Evolutionary conservation across 306 rosid genomes (phyloP).

Genomic region (Vigna hirtella): DNA sequence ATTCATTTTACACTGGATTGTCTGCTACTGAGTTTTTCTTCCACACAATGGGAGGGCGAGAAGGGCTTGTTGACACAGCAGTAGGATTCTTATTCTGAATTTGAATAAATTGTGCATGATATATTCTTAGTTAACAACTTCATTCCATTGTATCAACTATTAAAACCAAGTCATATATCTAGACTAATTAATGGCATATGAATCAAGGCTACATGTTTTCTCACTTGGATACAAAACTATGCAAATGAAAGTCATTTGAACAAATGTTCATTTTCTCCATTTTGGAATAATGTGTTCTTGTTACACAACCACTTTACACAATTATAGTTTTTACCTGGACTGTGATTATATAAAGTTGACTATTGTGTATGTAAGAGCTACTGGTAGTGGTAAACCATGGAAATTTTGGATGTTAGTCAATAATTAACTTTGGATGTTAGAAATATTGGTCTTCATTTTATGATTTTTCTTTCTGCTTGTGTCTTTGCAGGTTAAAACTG

Average conservation of each 20-base stretch:
- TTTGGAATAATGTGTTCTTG: neutral
- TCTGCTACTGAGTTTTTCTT: constrained; percentile 96
- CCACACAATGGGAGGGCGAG: constrained; percentile 98
- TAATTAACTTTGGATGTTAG: constrained; percentile 11
- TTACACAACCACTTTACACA: constrained; percentile 27
- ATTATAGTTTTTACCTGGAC: constrained; percentile 27
- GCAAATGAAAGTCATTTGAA: neutral
- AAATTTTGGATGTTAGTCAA: constrained; percentile 17
- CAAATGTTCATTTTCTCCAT: neutral
- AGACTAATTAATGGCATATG: neutral
- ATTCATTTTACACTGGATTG: constrained; percentile 94
- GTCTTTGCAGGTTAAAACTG: constrained; percentile 88
- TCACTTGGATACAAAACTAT: constrained; percentile 1
- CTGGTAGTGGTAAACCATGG: constrained; percentile 19
- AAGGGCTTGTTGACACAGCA: constrained; percentile 98
- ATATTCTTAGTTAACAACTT: constrained; percentile 9
- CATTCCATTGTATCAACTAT: constrained; percentile 27
- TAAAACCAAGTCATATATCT: constrained; percentile 11
- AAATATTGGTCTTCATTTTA: constrained; percentile 24
- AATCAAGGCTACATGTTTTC: constrained; percentile 37
- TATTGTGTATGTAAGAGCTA: constrained; percentile 23
- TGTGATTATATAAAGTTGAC: neutral
- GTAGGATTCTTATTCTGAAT: constrained; percentile 48
- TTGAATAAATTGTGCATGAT: constrained; percentile 21
- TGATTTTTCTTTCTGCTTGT: constrained; percentile 35